Conservation (phyloP, 768 basidiomycete species). For the Royoungia palumana region DNA sequence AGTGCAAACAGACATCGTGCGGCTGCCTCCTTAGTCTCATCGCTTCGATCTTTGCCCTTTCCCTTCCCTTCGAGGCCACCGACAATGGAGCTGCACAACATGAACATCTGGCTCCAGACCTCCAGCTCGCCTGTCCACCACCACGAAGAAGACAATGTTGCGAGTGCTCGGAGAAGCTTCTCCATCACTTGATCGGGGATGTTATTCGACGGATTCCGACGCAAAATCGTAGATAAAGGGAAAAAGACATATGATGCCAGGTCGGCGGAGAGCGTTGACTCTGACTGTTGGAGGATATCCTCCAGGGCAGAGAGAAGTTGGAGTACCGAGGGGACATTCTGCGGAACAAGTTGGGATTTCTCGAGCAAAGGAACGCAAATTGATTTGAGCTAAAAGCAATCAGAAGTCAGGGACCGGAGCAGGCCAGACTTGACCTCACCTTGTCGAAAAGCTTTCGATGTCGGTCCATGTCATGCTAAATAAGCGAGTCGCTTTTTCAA, state of each 20-base stretch:
- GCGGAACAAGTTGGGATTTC: conserved; percentile 59
- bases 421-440: conserved; percentile 23
- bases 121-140: conserved; percentile 78
- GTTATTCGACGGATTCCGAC: conserved; percentile 61
- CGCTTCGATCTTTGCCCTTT: conserved; percentile 66
- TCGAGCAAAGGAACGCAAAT: conserved; percentile 81
- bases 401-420: neutral
- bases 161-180: conserved; percentile 58
- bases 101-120: conserved; percentile 85
- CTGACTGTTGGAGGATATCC: conserved; percentile 42
- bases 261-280: conserved; percentile 46
- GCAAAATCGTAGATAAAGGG: conserved; percentile 81
- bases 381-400: conserved; percentile 49
- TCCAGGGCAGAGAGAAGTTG: conserved; percentile 55
- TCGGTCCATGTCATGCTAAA: conserved; percentile 18
- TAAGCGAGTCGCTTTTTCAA: too few species aligned
- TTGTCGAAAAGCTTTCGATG: conserved; percentile 36
- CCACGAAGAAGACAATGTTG: conserved; percentile 64
- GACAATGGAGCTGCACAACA: conserved; percentile 63
- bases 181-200: conserved; percentile 84
- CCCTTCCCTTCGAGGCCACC: conserved; percentile 64
- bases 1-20: conserved; percentile 62
- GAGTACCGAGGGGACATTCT: conserved; percentile 45
- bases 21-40: conserved; percentile 81
- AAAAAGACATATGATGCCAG: conserved; percentile 84